phyloP scores from a whole-genome alignment of 2,329 filamentous ascomycete species.

The Claviceps africana region DNA sequence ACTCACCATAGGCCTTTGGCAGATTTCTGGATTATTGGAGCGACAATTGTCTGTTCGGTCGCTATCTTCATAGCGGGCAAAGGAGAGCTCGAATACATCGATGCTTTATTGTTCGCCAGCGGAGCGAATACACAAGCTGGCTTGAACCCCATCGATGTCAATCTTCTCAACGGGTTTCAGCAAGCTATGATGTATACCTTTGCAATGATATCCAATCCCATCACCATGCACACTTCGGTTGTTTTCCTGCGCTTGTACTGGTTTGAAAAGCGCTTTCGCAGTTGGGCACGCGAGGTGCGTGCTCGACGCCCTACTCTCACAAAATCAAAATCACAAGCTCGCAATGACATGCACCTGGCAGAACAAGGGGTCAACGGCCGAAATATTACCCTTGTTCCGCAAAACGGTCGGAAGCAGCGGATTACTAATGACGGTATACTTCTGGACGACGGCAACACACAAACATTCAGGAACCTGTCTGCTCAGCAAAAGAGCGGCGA shows the following conservation, averaged over 20 bases:
- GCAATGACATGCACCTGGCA: conserved; percentile 29
- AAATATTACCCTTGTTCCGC: conserved; percentile 52
- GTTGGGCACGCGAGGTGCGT: conserved; percentile 62
- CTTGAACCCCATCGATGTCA: conserved; percentile 66
- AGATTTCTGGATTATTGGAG: conserved; percentile 71
- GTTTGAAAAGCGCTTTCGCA: conserved; percentile 93
- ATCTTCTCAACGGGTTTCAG: conserved; percentile 54
- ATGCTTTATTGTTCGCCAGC: conserved; percentile 77
- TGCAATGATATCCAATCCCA: conserved; percentile 64
- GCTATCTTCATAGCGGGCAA: conserved; percentile 51
- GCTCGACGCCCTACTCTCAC: conserved; percentile 49
- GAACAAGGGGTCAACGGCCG: conserved; percentile 53
- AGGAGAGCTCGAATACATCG: conserved; percentile 59
- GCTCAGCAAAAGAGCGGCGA: conserved; percentile 16
- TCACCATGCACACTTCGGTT: conserved; percentile 70
- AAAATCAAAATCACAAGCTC: conserved; percentile 42
- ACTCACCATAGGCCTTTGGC: conserved; percentile 4
- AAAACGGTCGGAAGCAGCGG: conserved; percentile 37
- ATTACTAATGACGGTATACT: conserved; percentile 48
- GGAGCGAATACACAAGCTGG: conserved; percentile 86
- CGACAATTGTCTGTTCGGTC: conserved; percentile 61
- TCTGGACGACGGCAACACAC: conserved; percentile 26
- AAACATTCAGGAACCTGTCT: conserved; percentile 11
- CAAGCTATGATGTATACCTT: conserved; percentile 60
- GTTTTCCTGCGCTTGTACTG: conserved; percentile 91